Percentiles rank a stretch among this genome's conserved stretches.
Evolutionary conservation across 2,329 filamentous ascomycete genomes (phyloP).

Genomic region (Camillea tinctor): DNA sequence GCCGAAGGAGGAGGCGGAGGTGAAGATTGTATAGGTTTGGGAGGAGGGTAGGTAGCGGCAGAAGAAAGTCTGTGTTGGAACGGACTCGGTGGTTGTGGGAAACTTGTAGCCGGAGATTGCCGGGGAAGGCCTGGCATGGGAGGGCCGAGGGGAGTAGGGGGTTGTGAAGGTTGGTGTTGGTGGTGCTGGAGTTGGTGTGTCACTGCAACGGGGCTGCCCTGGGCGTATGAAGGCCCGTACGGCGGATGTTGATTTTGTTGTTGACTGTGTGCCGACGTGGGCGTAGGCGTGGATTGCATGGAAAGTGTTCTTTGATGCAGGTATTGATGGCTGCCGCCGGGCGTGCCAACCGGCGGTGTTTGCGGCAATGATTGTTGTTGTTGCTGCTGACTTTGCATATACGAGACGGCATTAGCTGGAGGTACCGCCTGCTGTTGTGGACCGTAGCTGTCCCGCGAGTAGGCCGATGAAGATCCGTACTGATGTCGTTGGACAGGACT

Average conservation of each 20-base stretch:
- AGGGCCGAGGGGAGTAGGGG: constrained; percentile 52
- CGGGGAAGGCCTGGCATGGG: constrained; percentile 44
- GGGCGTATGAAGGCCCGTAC: constrained; percentile 49
- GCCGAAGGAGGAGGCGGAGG: constrained; percentile 36
- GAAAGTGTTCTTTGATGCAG: constrained; percentile 54
- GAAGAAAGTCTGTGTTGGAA: constrained; percentile 52
- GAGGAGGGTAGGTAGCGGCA: constrained; percentile 30
- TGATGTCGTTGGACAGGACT: constrained; percentile 54
- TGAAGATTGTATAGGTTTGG: constrained; percentile 29
- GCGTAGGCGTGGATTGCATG: constrained; percentile 57
- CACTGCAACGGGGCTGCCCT: constrained; percentile 52
- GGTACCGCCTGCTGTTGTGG: constrained; percentile 35
- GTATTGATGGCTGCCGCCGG: constrained; percentile 36
- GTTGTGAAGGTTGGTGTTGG: constrained; percentile 52
- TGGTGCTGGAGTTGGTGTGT: constrained; percentile 41
- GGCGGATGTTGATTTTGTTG: constrained; percentile 35
- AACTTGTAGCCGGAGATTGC: constrained; percentile 43
- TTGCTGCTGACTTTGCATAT: constrained; percentile 38
- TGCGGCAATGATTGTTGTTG: constrained; percentile 41
- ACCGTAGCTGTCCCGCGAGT: constrained; percentile 44
- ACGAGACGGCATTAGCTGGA: constrained; percentile 37
- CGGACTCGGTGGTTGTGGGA: constrained; percentile 56
- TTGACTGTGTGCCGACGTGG: constrained; percentile 62
- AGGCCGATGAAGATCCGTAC: constrained; percentile 45
- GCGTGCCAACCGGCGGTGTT: constrained; percentile 48